Percentiles rank a stretch among this genome's conserved stretches.
Evolutionary conservation across 2,329 filamentous ascomycete genomes (phyloP).

Genomic region (Myriosclerotinia scirpicola): DNA sequence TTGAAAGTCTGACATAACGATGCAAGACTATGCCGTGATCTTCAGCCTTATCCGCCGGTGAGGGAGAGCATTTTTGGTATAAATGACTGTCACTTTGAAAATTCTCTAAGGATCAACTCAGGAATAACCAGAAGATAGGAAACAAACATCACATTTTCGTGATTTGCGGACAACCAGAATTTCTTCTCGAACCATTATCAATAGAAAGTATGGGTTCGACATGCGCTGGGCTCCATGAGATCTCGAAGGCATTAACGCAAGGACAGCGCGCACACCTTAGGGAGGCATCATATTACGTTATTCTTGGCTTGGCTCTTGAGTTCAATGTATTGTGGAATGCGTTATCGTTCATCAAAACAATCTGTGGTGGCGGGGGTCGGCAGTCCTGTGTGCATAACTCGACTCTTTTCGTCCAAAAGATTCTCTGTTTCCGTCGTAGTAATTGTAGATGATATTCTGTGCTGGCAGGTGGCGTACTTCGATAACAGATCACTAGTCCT

Average conservation of each 20-base stretch:
- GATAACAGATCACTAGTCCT: neutral
- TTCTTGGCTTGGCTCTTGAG: neutral
- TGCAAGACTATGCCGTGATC: neutral
- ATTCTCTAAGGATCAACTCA: neutral
- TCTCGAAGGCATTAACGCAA: neutral
- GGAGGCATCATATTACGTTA: neutral
- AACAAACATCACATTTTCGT: neutral
- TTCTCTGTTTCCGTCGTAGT: too few species aligned
- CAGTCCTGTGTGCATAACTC: neutral
- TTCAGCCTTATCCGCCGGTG: slow-evolving; percentile 1
- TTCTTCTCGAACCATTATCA: neutral
- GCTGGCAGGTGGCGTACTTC: neutral
- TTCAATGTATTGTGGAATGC: neutral
- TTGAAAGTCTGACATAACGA: neutral
- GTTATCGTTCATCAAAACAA: neutral
- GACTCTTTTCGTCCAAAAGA: neutral
- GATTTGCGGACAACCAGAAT: neutral
- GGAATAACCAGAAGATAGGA: too few species aligned
- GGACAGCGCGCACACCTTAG: neutral
- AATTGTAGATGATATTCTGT: neutral
- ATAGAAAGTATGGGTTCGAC: neutral
- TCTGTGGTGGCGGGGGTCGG: neutral
- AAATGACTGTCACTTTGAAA: neutral
- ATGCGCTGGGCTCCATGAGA: neutral
- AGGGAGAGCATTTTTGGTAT: neutral